Conservation (phyloP, 805 yeast genomes). For the Starmerella apis region DNA sequence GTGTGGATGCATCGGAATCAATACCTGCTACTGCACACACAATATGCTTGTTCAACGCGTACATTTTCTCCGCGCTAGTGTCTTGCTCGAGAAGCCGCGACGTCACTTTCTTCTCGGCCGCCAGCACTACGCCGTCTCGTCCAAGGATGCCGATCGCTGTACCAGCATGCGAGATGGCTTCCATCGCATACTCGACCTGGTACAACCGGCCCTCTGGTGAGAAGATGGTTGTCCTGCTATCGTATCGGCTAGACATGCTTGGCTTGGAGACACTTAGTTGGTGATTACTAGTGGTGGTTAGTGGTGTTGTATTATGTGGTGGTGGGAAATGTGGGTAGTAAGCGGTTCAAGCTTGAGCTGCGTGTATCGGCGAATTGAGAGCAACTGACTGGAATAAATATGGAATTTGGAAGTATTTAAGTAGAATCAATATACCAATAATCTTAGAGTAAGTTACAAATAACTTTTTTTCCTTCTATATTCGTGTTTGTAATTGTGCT, state of each 20-base stretch:
- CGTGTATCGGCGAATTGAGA: too few species aligned
- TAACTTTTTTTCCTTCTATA: too few species aligned
- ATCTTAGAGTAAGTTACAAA: too few species aligned
- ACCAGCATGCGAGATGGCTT: constrained; percentile 76
- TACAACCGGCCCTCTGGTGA: constrained; percentile 98
- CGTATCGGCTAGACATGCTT: constrained; percentile 81
- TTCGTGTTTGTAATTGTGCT: too few species aligned
- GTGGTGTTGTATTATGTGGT: neutral
- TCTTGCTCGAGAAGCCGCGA: constrained; percentile 89
- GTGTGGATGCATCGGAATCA: constrained; percentile 91
- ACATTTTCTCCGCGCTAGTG: constrained; percentile 84
- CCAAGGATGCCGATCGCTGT: constrained; percentile 72
- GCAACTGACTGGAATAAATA: too few species aligned
- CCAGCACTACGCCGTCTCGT: constrained; percentile 80
- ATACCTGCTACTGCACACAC: constrained; percentile 96
- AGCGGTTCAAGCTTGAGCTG: neutral
- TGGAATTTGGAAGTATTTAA: too few species aligned
- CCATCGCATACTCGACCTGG: constrained; percentile 93
- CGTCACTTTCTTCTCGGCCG: constrained; percentile 94
- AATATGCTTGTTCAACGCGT: constrained; percentile 57
- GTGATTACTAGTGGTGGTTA: neutral
- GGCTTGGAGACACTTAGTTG: neutral
- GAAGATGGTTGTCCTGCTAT: constrained; percentile 94
- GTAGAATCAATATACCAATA: too few species aligned
- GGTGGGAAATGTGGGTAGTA: neutral